Evolutionary conservation across 305 asterid species (phyloP), one percentile per base, ranked within the genome.

Genomic region (Lippia alba): DNA sequence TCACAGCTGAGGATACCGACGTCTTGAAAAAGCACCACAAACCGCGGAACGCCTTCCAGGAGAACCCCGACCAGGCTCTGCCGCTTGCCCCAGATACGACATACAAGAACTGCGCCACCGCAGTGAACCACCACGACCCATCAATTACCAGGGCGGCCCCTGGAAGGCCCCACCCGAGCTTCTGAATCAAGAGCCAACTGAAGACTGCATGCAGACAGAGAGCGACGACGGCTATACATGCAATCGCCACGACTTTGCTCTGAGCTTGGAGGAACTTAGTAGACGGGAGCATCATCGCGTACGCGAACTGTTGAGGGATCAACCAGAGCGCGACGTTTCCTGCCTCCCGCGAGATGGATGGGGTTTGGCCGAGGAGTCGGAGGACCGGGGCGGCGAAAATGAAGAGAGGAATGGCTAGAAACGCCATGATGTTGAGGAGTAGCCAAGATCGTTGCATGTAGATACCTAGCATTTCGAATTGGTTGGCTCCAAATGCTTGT

Each of bases 401-500:
- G 70, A 79, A 87, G 14, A 85, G 54, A 36, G 79, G 79, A 61
- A 75, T 44, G 1, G 75, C 58, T 1, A 81, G 24, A 0, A 80
- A 0, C 2, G 87, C 82, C 0, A 86, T 64, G 40, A 67, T n/a
- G 17, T 9, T 75, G 17, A 86, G 89, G 58, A 88, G 71, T 12
- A 86, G 17, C 87, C 84, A 84, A 45, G 96, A 77, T 67, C 84
- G 78, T 33, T 90, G 92, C 91, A 90, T 81, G 74, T 86, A 86
- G 56, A 85, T 70, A 4, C 95, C 92, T 0, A 90, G 76, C 82
- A 86, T 77, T 18, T 84, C 79, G 1, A 70, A 4, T 48, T 83
- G 87, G 34, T 83, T 78, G 0, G 91, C 95, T 5, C 96, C 95
- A 16, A 30, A 90, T 0, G 95, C 96, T 83, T 90, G 92, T 4